A percentile compares a stretch with the other conserved stretches of the same genome.
Conservation (phyloP, 495 filamentous ascomycete genomes). For the Trypethelium eluteriae region DNA sequence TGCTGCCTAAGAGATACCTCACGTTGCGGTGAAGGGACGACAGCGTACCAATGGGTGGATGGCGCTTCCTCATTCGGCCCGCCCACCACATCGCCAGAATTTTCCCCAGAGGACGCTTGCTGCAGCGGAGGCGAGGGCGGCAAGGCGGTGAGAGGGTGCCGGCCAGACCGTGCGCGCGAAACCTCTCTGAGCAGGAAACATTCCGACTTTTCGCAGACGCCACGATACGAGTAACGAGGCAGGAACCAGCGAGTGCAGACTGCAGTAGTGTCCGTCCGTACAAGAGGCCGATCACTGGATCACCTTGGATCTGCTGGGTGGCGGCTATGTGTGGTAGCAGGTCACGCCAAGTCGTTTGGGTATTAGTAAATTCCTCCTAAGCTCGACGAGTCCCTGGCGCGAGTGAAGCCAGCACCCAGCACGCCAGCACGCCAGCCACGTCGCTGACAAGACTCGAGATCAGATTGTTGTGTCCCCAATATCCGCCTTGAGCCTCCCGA, state of each 20-base stretch:
- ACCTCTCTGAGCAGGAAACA: background rate
- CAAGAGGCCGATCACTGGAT: background rate
- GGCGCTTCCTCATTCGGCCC: background rate
- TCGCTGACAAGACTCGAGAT: too few relatives aligned
- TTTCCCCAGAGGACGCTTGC: background rate
- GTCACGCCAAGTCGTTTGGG: background rate
- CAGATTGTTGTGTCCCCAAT: background rate
- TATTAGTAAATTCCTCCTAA: too few relatives aligned
- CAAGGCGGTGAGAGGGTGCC: background rate
- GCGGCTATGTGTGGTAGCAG: conserved; percentile 6
- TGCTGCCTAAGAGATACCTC: background rate
- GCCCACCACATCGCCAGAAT: background rate
- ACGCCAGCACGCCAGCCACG: too few relatives aligned
- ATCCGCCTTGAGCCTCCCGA: background rate
- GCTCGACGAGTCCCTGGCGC: too few relatives aligned
- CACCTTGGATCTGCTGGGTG: conserved; percentile 1
- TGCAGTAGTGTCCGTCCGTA: background rate
- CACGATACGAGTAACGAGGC: conserved; percentile 1
- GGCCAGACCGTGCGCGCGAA: background rate
- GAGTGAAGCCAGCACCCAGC: too few relatives aligned
- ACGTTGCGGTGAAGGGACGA: conserved; percentile 1
- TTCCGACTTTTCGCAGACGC: background rate
- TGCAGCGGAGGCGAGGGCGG: background rate
- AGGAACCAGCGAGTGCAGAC: background rate
- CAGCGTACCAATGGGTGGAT: background rate